These are phyloP conservation scores for Aspergillus flavus DNA, from an alignment of 2,329 filamentous ascomycete species.

Conservation along the genomic window DNA sequence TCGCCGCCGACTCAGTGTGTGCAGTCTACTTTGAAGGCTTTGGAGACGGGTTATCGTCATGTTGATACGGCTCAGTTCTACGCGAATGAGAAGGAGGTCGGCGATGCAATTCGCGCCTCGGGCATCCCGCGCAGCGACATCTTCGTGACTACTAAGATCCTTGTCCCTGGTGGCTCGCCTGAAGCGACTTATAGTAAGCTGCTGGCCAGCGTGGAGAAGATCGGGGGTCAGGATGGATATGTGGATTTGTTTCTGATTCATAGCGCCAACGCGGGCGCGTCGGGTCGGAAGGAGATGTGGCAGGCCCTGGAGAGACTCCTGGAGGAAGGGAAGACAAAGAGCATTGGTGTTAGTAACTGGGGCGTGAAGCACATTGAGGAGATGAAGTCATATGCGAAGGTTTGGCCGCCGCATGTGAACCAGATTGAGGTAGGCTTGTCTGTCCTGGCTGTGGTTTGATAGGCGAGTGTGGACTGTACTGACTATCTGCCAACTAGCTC, in stretches of 20 bases:
- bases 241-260: constrained; percentile 74
- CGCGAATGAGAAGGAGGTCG: constrained; percentile 68
- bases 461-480: neutral
- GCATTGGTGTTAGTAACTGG: constrained; percentile 75
- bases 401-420: constrained; percentile 72
- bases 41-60: constrained; percentile 55
- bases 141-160: constrained; percentile 73
- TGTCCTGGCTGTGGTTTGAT: no score
- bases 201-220: constrained; percentile 64
- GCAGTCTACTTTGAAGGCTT: constrained; percentile 60
- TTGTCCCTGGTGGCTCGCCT: constrained; percentile 54
- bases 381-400: constrained; percentile 65
- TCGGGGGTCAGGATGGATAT: constrained; percentile 62
- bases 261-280: constrained; percentile 58
- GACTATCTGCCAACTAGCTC: constrained; percentile 50
- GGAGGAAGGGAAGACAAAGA: constrained; percentile 61
- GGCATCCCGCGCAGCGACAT: constrained; percentile 57
- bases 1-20: constrained; percentile 58
- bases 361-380: constrained; percentile 69
- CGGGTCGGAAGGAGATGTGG: constrained; percentile 65
- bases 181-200: constrained; percentile 63
- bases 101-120: constrained; percentile 62
- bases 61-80: constrained; percentile 69
- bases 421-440: constrained; percentile 66
- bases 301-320: constrained; percentile 64